Evolutionary conservation across 140 eudicot genomes (phyloP), one percentile per base, ranked within the genome.

Genomic region (Flaveria floridana): DNA sequence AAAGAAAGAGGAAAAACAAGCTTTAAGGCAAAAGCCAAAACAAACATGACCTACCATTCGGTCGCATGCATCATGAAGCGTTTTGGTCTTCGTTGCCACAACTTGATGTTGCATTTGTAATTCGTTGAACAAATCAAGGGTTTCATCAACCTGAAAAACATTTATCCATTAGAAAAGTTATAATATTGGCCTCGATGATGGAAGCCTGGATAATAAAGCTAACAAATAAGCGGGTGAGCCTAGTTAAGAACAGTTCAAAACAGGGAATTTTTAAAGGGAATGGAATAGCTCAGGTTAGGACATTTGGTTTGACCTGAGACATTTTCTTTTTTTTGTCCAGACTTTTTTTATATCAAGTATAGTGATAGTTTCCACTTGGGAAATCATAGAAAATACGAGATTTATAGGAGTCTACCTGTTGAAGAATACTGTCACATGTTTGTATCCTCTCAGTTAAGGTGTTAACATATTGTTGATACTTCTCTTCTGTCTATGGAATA

Each of bases 41-140:
- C 8, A 55, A 67, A 68, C 51, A 51, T 21, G 74, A 19, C 20
- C 62, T 73, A 93, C 98, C 98, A 93, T 71, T 79, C 97, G 80
- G 71, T 93, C 98, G 67, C 98, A 93, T 76, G 97, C 98, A 85
- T 93, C 98, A 81, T 90, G 98, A 71, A 93, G 97, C 41, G 98
- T 90, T 84, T 90, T 93, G 68, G 98, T 93, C 79, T 93, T 93
- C 47, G 91, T 90, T 73, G 95, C 96, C 42, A 93, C 98, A 62
- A 93, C 96, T 77, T 93, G 91, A 90, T 93, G 98, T 79, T 93
- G 98, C 84, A 85, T 81, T 78, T 93, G 97, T 72, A 93, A 86
- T 51, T 90, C 98, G 83, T 86, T 85, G 81, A 93, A 93, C 72
- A 93, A 75, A 59, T 93, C 98, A 77, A 93, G 95, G 71, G 98